phyloP scores from a whole-genome alignment of 78 protist genomes.

The Chrysochromulina parva region DNA sequence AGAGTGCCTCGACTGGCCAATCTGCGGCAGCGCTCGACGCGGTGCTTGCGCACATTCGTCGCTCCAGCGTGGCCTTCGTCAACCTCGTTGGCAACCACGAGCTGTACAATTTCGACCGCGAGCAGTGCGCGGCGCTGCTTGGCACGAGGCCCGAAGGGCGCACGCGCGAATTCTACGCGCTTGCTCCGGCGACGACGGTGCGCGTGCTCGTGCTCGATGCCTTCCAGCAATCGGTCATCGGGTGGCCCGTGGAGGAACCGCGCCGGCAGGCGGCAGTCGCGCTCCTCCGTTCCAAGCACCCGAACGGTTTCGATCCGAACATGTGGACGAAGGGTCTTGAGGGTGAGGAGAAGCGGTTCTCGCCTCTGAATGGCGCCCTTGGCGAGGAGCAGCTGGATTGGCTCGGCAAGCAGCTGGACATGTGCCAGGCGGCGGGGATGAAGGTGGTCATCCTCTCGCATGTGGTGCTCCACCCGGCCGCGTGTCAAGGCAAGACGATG shows the following conservation, averaged over 20 bases:
- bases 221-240: background rate
- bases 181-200: background rate
- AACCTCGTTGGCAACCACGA: conserved; percentile 32
- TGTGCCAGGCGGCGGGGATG: background rate
- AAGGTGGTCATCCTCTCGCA: conserved; percentile 25
- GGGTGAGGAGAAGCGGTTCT: background rate
- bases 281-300: background rate
- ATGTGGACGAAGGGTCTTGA: background rate
- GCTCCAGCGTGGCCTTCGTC: too few species aligned
- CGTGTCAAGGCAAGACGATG: background rate
- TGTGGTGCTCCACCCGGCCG: conserved; percentile 11
- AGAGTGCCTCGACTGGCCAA: background rate
- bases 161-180: background rate
- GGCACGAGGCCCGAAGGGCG: background rate
- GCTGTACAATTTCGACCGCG: conserved; percentile 10
- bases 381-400: conserved; percentile 31
- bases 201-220: background rate
- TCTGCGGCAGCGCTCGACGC: background rate
- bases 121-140: background rate
- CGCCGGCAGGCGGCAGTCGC: background rate
- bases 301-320: background rate
- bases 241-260: too few species aligned
- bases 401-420: background rate
- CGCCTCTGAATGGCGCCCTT: conserved; percentile 37
- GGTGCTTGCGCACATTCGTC: background rate